phyloP scores from a whole-genome alignment of 2,329 filamentous ascomycete genomes.

The Scytalidium sp. region DNA sequence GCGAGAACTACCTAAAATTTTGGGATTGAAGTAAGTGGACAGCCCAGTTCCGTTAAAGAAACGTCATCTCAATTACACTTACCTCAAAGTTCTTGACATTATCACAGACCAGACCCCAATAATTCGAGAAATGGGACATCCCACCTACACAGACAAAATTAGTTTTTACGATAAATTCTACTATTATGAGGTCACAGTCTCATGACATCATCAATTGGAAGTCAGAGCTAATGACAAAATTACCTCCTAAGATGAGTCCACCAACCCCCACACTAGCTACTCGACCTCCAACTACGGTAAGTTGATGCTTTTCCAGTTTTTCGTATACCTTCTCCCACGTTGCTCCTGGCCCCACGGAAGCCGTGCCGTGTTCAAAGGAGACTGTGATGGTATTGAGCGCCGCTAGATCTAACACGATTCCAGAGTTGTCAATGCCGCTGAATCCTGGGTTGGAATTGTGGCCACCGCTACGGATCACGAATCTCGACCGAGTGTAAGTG shows the following conservation, averaged over 20 bases:
- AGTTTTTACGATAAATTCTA: no score
- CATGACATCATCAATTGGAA: no score
- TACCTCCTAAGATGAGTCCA: constrained; percentile 34
- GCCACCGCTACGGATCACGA: constrained; percentile 55
- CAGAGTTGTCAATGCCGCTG: constrained; percentile 38
- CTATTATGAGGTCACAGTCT: no score
- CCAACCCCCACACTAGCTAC: constrained; percentile 32
- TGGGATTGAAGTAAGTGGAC: no score
- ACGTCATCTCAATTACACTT: no score
- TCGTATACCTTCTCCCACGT: constrained; percentile 34
- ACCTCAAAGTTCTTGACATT: constrained; percentile 41
- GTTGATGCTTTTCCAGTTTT: constrained; percentile 23
- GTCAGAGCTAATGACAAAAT: background rate
- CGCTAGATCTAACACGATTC: constrained; percentile 44
- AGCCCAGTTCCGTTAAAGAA: no score
- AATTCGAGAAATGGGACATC: constrained; percentile 9
- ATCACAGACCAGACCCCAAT: constrained; percentile 43
- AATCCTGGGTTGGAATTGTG: constrained; percentile 52
- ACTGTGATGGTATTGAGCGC: constrained; percentile 1
- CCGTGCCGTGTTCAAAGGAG: constrained; percentile 21
- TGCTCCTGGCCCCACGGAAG: constrained; percentile 30
- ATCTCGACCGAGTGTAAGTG: constrained; percentile 23
- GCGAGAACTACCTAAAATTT: constrained; percentile 25
- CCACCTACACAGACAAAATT: constrained; percentile 2
- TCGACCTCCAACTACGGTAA: constrained; percentile 32